phyloP scores from a whole-genome alignment of 257 asterid genomes.

The Salvia miltiorrhiza region DNA sequence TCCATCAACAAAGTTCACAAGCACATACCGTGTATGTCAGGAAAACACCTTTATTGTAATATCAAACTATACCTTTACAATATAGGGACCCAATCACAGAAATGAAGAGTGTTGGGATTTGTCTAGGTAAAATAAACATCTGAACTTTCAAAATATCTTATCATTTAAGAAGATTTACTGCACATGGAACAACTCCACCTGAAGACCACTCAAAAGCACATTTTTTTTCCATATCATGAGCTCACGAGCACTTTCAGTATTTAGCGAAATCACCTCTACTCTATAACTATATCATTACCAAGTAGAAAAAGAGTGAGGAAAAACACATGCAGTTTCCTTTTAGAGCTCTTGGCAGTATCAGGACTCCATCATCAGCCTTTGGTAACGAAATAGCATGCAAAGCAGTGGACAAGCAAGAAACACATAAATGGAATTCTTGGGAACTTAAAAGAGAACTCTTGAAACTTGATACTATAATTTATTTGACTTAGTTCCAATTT shows the following conservation, averaged over 20 bases:
- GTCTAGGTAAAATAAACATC: background rate
- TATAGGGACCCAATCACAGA: background rate
- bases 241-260: background rate
- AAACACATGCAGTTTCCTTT: background rate
- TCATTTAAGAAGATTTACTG: background rate
- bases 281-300: background rate
- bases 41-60: background rate
- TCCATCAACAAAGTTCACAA: background rate
- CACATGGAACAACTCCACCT: background rate
- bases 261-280: background rate
- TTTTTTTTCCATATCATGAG: background rate
- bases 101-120: background rate
- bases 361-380: background rate
- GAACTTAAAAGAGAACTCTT: background rate
- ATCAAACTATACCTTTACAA: background rate
- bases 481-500: background rate
- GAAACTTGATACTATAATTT: background rate
- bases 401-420: background rate
- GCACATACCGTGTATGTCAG: background rate
- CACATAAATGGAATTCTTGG: background rate
- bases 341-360: background rate
- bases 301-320: background rate
- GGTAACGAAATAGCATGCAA: slow-evolving; percentile 12
- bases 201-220: background rate
- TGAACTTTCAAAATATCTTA: background rate